Conservation (phyloP, 2,329 filamentous ascomycete genomes). For the Pseudogymnoascus sp. region DNA sequence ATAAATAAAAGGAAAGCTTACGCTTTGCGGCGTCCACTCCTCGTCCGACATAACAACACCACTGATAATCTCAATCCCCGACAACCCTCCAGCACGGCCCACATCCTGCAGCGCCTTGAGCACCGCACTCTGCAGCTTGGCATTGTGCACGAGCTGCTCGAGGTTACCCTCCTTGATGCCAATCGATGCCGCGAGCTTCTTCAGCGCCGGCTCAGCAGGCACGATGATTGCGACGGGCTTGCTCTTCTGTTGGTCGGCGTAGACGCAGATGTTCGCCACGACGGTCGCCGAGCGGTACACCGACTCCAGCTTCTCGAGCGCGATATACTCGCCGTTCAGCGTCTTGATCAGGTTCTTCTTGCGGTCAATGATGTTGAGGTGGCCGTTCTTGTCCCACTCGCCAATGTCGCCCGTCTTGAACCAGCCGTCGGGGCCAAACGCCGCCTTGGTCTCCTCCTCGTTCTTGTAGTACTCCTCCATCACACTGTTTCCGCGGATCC, state of each 20-base stretch:
- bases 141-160: slow-evolving; percentile 50
- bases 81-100: slow-evolving; percentile 58
- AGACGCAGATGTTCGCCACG: slow-evolving; percentile 79
- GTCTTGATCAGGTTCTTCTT: slow-evolving; percentile 96
- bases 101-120: slow-evolving; percentile 59
- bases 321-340: slow-evolving; percentile 90
- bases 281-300: slow-evolving; percentile 71
- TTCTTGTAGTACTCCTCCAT: slow-evolving; percentile 74
- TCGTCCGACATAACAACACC: slow-evolving; percentile 74
- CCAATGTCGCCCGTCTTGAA: slow-evolving; percentile 85
- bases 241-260: slow-evolving; percentile 65
- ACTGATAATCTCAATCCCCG: slow-evolving; percentile 62
- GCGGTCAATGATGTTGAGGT: slow-evolving; percentile 71
- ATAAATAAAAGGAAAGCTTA: slow-evolving; percentile 42
- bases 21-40: slow-evolving; percentile 80
- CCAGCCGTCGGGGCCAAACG: slow-evolving; percentile 69
- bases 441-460: slow-evolving; percentile 70
- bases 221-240: slow-evolving; percentile 76
- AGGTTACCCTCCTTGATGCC: slow-evolving; percentile 53
- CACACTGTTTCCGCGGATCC: slow-evolving; percentile 70
- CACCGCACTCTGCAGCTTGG: slow-evolving; percentile 53
- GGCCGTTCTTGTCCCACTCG: slow-evolving; percentile 65
- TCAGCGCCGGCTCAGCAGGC: slow-evolving; percentile 55
- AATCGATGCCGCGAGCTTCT: slow-evolving; percentile 47
- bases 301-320: slow-evolving; percentile 88